phyloP scores from a whole-genome alignment of 371 early-diverging fungal species.

The Catenaria anguillulae region DNA sequence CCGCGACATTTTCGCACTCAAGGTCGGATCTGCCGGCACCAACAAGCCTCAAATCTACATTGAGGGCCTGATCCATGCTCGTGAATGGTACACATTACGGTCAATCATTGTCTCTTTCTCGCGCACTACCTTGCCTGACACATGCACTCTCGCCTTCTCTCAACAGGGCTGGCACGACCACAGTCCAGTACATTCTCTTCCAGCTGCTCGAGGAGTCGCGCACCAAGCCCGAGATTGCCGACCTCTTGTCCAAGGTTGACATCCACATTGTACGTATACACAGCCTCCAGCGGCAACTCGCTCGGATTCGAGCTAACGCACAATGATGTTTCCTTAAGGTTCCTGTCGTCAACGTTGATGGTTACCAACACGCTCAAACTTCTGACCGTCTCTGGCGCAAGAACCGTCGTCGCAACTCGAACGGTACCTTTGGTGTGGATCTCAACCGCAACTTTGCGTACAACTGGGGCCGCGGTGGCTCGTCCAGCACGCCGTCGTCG shows the following conservation, averaged over 20 bases:
- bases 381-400: slow-evolving; percentile 41
- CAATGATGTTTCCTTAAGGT: too few relatives aligned
- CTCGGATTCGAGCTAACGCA: slow-evolving; percentile 45
- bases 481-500: not conserved
- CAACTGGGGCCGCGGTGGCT: slow-evolving; percentile 9
- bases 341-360: slow-evolving; percentile 45
- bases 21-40: slow-evolving; percentile 18
- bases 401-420: slow-evolving; percentile 24
- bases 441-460: slow-evolving; percentile 8
- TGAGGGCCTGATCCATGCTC: slow-evolving; percentile 37
- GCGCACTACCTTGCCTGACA: too few relatives aligned
- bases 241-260: slow-evolving; percentile 17
- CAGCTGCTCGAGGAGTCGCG: slow-evolving; percentile 18
- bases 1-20: slow-evolving; percentile 33
- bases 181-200: slow-evolving; percentile 31
- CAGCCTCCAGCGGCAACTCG: slow-evolving; percentile 37
- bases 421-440: slow-evolving; percentile 19
- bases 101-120: too few relatives aligned
- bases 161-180: slow-evolving; percentile 31
- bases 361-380: too few relatives aligned
- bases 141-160: too few relatives aligned
- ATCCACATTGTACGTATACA: slow-evolving; percentile 32
- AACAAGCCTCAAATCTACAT: slow-evolving; percentile 32
- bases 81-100: too few relatives aligned
- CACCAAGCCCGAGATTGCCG: slow-evolving; percentile 17